Evolutionary conservation across 1,139 yeast genomes (phyloP).

Genomic region (Pneumocystis wakefieldiae): DNA sequence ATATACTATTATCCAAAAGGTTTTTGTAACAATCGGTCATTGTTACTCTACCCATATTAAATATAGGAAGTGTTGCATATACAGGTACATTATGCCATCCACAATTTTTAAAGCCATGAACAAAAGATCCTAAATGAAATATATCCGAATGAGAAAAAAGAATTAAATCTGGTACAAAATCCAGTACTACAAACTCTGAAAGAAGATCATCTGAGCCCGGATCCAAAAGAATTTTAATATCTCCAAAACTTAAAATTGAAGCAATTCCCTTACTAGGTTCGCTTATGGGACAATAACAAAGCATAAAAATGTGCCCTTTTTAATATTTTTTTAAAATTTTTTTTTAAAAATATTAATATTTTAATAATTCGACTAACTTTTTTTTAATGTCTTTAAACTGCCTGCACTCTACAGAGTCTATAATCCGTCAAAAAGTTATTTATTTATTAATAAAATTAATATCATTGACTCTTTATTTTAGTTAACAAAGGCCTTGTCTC

Average conservation of each 20-base stretch:
- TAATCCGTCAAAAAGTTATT: neutral
- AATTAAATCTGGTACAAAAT: constrained; percentile 35
- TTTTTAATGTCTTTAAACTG: neutral
- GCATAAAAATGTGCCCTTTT: neutral
- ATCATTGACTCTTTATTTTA: neutral
- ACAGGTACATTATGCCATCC: constrained; percentile 56
- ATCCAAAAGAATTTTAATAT: constrained; percentile 8
- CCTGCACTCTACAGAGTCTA: neutral
- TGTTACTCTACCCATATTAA: constrained; percentile 71
- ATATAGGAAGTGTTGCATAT: constrained; percentile 77
- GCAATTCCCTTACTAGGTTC: constrained; percentile 1
- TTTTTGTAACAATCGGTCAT: constrained; percentile 70
- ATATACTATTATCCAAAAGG: constrained; percentile 39
- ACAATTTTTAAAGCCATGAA: constrained; percentile 45
- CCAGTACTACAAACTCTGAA: constrained; percentile 1
- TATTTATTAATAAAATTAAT: neutral
- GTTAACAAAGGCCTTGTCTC: constrained; percentile 10
- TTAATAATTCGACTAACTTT: neutral
- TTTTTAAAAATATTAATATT: neutral
- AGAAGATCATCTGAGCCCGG: constrained; percentile 12
- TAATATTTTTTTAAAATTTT: neutral
- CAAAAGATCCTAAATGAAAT: constrained; percentile 68
- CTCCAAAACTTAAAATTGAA: constrained; percentile 9
- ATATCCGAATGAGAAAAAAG: constrained; percentile 75
- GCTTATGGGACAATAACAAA: neutral